A percentile compares a stretch with the other conserved stretches of the same genome.
Conservation (phyloP, 441 rosid species). For the Theobroma grandiflorum region DNA sequence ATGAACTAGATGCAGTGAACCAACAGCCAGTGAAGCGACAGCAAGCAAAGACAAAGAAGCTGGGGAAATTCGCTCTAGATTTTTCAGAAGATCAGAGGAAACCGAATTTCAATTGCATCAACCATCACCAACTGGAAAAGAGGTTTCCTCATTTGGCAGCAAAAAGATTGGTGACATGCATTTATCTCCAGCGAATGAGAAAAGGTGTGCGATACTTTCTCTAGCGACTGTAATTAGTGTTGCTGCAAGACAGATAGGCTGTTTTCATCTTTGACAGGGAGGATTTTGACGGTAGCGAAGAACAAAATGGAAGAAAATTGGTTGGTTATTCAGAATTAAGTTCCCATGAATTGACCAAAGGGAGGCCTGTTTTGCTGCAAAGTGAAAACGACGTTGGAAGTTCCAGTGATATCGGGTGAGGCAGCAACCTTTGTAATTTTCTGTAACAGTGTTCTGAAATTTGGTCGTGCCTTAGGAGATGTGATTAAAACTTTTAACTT, state of each 20-base stretch:
- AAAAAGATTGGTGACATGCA: conserved; percentile 35
- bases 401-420: conserved; percentile 41
- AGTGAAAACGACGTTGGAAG: conserved; percentile 35
- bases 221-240: conserved; percentile 12
- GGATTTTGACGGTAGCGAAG: conserved; percentile 32
- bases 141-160: conserved; percentile 37
- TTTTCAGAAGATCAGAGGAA: conserved; percentile 46
- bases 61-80: conserved; percentile 44
- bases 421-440: conserved; percentile 17
- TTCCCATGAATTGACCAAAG: conserved; percentile 32
- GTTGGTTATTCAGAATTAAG: conserved; percentile 27
- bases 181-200: conserved; percentile 36
- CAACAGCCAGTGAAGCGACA: conserved; percentile 32
- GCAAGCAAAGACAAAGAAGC: conserved; percentile 45
- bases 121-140: conserved; percentile 38
- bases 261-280: conserved; percentile 35
- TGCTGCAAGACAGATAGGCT: neutral
- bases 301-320: conserved; percentile 36
- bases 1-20: conserved; percentile 40
- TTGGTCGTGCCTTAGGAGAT: neutral
- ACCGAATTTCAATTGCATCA: conserved; percentile 35
- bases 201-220: conserved; percentile 39
- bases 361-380: conserved; percentile 33
- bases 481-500: conserved; percentile 1
- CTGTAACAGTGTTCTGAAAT: neutral